phyloP scores from a whole-genome alignment of 306 rosid genomes.

The Vigna trinervia region DNA sequence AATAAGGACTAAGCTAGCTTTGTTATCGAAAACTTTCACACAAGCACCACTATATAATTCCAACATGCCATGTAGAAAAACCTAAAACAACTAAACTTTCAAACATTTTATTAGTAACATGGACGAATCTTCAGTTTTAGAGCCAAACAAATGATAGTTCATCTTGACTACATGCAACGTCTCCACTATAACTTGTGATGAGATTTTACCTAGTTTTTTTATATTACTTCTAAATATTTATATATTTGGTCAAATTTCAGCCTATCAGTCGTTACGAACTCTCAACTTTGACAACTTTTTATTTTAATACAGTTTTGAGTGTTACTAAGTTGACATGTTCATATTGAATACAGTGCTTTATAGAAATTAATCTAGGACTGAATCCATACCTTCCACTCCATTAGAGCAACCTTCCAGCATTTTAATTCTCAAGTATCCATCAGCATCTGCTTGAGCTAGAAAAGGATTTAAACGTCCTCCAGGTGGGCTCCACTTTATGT shows the following conservation, averaged over 20 bases:
- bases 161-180: neutral
- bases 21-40: neutral
- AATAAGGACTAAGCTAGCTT: neutral
- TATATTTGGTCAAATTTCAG: neutral
- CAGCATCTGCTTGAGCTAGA: conserved; percentile 84
- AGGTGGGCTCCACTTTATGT: conserved; percentile 82
- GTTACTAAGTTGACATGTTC: conserved; percentile 10
- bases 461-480: conserved; percentile 53
- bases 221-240: neutral
- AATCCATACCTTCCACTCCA: conserved; percentile 61
- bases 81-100: neutral
- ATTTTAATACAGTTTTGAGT: conserved; percentile 35
- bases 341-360: neutral
- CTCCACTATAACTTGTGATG: neutral
- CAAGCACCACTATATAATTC: neutral
- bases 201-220: too few relatives aligned
- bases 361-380: conserved; percentile 58
- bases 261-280: too few relatives aligned
- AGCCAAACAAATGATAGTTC: neutral
- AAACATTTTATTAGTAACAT: neutral
- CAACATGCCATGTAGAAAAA: neutral
- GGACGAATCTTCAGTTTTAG: neutral
- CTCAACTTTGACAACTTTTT: conserved; percentile 45
- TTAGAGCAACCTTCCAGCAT: conserved; percentile 49
- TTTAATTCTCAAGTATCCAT: conserved; percentile 79